These are phyloP conservation scores for Talaromyces amestolkiae DNA, from an alignment of 2,329 filamentous ascomycete genomes.

Conservation along the genomic window DNA sequence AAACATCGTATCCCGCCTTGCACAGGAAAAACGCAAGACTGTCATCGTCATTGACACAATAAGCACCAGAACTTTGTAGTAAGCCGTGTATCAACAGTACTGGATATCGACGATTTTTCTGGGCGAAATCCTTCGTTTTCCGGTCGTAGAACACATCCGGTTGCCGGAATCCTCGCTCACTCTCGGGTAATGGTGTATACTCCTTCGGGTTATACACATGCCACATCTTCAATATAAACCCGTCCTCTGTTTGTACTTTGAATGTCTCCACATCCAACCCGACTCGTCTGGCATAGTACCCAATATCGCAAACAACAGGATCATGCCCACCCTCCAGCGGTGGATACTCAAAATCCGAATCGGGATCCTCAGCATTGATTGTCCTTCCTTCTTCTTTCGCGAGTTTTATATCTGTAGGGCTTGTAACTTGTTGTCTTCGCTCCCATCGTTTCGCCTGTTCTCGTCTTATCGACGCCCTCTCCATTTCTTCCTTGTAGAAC, in stretches of 20 bases:
- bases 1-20: constrained; percentile 90
- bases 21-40: constrained; percentile 88
- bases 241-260: constrained; percentile 87
- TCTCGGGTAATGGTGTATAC: constrained; percentile 56
- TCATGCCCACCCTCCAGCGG: constrained; percentile 80
- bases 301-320: constrained; percentile 71
- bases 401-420: constrained; percentile 39
- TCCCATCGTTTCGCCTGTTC: constrained; percentile 64
- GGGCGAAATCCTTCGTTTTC: constrained; percentile 29
- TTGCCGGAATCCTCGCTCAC: constrained; percentile 47
- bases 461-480: constrained; percentile 56
- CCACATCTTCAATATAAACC: constrained; percentile 85
- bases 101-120: constrained; percentile 57
- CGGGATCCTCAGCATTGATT: constrained; percentile 18
- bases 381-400: constrained; percentile 40
- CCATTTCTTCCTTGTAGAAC: constrained; percentile 71
- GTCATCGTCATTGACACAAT: constrained; percentile 85
- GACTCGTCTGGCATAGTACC: constrained; percentile 82
- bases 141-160: constrained; percentile 61
- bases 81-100: constrained; percentile 85
- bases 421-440: constrained; percentile 36
- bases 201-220: constrained; percentile 84
- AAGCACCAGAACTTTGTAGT: constrained; percentile 82
- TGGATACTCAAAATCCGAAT: constrained; percentile 54
- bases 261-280: constrained; percentile 82